phyloP scores from a whole-genome alignment of 371 early-diverging fungal species.

The Massospora cicadina region DNA sequence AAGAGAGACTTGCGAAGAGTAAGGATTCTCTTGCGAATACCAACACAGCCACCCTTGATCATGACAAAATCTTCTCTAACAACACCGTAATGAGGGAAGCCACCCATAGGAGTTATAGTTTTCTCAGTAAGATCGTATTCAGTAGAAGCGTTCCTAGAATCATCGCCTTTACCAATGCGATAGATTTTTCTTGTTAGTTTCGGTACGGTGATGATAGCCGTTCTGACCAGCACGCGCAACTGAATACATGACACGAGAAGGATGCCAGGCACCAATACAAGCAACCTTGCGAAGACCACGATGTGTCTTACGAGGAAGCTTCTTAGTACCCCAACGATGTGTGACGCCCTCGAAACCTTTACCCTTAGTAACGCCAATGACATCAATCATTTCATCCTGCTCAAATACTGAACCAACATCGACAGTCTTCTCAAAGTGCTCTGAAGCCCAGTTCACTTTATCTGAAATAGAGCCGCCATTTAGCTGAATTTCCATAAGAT shows the following conservation, averaged over 20 bases:
- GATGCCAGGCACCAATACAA: constrained; percentile 99
- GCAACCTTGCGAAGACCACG: constrained; percentile 99
- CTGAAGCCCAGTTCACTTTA: constrained; percentile 96
- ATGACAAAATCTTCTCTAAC: constrained; percentile 97
- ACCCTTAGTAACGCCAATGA: constrained; percentile 99
- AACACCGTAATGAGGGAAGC: constrained; percentile 98
- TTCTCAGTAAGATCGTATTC: constrained; percentile 97
- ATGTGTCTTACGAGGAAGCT: constrained; percentile 99
- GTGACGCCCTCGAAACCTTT: constrained; percentile 99
- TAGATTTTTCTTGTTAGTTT: constrained; percentile 99
- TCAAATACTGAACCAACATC: constrained; percentile 79
- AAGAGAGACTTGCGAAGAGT: constrained; percentile 97
- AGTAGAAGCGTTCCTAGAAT: constrained; percentile 76
- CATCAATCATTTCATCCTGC: constrained; percentile 97
- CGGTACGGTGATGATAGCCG: constrained; percentile 99
- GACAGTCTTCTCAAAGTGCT: constrained; percentile 96
- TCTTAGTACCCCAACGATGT: constrained; percentile 99
- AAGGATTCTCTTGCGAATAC: constrained; percentile 96
- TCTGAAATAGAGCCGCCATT: constrained; percentile 97
- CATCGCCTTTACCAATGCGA: constrained; percentile 88
- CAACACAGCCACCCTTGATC: constrained; percentile 97
- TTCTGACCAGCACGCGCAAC: constrained; percentile 99
- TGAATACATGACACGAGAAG: constrained; percentile 97
- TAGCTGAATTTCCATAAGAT: constrained; percentile 98
- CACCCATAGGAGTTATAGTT: constrained; percentile 97